Base-by-base conservation (phyloP, 208 protist species). In the Entamoeba histolytica region DNA sequence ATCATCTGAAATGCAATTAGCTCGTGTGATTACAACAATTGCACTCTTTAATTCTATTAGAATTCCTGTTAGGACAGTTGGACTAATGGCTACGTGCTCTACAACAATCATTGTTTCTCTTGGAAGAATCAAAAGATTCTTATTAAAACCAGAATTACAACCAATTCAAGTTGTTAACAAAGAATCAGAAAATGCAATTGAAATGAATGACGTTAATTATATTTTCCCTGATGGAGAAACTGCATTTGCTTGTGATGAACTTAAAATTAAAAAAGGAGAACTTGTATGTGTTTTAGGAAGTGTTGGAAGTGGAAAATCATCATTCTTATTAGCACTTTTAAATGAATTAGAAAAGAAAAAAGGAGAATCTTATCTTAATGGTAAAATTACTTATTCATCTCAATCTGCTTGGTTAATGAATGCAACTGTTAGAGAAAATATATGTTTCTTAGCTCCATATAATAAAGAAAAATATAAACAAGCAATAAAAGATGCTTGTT, bases 401-500 rank as follows among this genome's bases (percentile, higher is more conserved):
- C 97, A 98, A 95, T 95, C 97, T 94, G 94, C 97, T 49, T 98
- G 96, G 96, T 97, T 98, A 39, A 96, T 97, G 94, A 97, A 98
- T 94, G 96, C 95, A 23, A 97, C 97, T n/a, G n/a, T 98, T 7
- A 94, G 95, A 23, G 96, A 98, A 12, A 98, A 98, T 94, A 97
- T 98, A 69, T 91, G 97, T 10, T 98, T 98, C 94, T 97, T 97
- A 78, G 69, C 28, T 8, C 39, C 50, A 6, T 93, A 55, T 17
- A 39, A 52, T 19, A 97, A 61, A 17, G 94, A 28, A 87, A 93
- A 15, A 44, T 92, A 8, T 96, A 98, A 28, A n/a, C 93, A 19
- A 49, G 96, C 95, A 2, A 44, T 95, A 5, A 52, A 47, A 7
- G 97, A 96, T 94, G 96, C 97, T 92, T 19, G 23, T 91, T 96